These are phyloP conservation scores for Diaporthe sp. DNA, from an alignment of 2,329 filamentous ascomycete species.

Conservation along the genomic window DNA sequence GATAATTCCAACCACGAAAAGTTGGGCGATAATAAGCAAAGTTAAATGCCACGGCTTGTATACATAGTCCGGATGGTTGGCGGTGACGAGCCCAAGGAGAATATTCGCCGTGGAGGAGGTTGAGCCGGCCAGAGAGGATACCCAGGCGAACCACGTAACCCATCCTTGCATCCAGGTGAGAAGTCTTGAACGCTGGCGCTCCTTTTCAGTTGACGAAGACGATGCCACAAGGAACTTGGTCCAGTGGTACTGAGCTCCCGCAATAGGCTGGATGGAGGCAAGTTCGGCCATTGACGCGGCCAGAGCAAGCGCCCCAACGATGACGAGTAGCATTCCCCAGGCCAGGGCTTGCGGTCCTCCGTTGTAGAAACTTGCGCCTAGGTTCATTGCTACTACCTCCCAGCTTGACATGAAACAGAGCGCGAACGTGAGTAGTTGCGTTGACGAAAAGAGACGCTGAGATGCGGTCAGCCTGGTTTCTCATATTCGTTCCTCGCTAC, in stretches of 20 bases:
- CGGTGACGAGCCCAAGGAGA: constrained; percentile 10
- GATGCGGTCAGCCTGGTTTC: constrained; percentile 6
- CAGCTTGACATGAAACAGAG: constrained; percentile 31
- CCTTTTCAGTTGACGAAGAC: not conserved
- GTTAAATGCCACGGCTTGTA: constrained; percentile 51
- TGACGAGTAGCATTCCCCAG: constrained; percentile 48
- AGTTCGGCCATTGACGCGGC: constrained; percentile 54
- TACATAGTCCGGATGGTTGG: constrained; percentile 36
- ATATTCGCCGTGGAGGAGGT: constrained; percentile 40
- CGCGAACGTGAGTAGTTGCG: constrained; percentile 33
- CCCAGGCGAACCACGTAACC: constrained; percentile 57
- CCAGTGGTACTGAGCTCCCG: constrained; percentile 58
- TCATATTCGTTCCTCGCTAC: not conserved
- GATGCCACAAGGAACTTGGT: constrained; percentile 43
- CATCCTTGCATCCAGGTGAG: constrained; percentile 47
- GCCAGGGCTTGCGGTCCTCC: constrained; percentile 49
- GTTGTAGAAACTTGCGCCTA: constrained; percentile 46
- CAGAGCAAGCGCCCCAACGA: constrained; percentile 47
- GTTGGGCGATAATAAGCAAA: constrained; percentile 52
- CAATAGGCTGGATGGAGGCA: constrained; percentile 54
- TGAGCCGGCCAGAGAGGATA: constrained; percentile 50
- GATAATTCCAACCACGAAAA: constrained; percentile 43
- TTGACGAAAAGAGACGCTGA: constrained; percentile 28
- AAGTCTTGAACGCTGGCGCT: not conserved
- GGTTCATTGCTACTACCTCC: constrained; percentile 31